These are phyloP conservation scores for Yamadazyma atmosphaerica DNA, from an alignment of 1,139 yeast genomes.

Conservation along the genomic window DNA sequence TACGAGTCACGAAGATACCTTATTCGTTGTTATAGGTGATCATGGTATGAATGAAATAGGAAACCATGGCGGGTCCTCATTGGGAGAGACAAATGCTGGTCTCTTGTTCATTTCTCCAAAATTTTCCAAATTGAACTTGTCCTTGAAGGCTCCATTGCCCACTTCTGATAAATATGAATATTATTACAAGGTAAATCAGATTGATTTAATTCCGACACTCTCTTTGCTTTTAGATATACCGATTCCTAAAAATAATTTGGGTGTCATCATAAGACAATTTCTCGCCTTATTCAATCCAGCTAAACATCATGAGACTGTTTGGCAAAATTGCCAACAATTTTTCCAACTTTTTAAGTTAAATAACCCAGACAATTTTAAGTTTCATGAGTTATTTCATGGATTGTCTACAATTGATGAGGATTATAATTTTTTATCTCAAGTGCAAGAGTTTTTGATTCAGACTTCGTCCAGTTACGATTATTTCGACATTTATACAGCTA, in stretches of 20 bases:
- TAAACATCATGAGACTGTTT: conserved; percentile 37
- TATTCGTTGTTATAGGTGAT: conserved; percentile 83
- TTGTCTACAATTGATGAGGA: conserved; percentile 21
- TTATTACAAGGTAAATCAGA: conserved; percentile 62
- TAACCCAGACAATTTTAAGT: conserved; percentile 3
- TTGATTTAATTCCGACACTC: conserved; percentile 86
- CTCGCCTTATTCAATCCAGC: conserved; percentile 51
- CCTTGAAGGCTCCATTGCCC: conserved; percentile 36
- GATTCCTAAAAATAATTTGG: conserved; percentile 83
- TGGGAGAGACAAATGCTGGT: conserved; percentile 90
- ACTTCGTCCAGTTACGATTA: conserved; percentile 78
- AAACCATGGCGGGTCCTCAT: conserved; percentile 93
- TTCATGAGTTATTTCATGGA: conserved; percentile 1
- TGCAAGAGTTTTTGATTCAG: conserved; percentile 59
- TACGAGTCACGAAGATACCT: conserved; percentile 44
- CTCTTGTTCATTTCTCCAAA: conserved; percentile 66
- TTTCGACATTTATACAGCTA: conserved; percentile 49
- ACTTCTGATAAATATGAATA: conserved; percentile 48
- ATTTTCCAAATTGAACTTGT: conserved; percentile 32
- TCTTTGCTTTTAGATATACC: conserved; percentile 74
- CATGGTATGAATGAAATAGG: conserved; percentile 96
- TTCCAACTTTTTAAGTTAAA: conserved; percentile 26
- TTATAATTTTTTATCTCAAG: conserved; percentile 40
- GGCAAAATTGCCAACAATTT: conserved; percentile 66
- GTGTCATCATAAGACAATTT: conserved; percentile 62